A percentile compares a stretch with the other conserved stretches of the same genome.
These are phyloP conservation scores for Didymella sp. DNA, from an alignment of 2,329 filamentous ascomycete genomes.

Conservation along the genomic window DNA sequence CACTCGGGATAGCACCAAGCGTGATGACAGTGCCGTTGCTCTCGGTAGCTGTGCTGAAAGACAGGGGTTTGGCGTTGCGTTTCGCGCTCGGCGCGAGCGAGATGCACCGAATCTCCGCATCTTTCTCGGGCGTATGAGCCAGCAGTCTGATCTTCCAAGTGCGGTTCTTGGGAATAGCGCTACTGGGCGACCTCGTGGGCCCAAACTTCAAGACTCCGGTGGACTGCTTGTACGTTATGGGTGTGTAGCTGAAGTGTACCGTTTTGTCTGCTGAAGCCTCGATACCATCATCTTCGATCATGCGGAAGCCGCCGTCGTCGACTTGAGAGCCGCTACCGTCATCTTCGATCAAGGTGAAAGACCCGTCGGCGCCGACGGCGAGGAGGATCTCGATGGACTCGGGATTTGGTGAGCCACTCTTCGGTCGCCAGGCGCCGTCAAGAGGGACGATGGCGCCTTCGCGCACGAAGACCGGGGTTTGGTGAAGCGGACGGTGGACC, in stretches of 20 bases:
- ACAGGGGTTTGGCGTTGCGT: constrained; percentile 32
- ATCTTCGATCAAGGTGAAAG: constrained; percentile 61
- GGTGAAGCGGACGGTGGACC: constrained; percentile 59
- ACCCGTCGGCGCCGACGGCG: constrained; percentile 56
- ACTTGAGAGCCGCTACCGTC: constrained; percentile 45
- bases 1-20: constrained; percentile 30
- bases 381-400: constrained; percentile 57
- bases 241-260: constrained; percentile 43
- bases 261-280: constrained; percentile 34
- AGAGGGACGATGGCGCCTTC: constrained; percentile 67
- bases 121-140: constrained; percentile 30
- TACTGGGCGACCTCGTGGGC: constrained; percentile 35
- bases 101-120: constrained; percentile 35
- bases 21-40: constrained; percentile 40
- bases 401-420: constrained; percentile 59
- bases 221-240: constrained; percentile 49
- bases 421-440: constrained; percentile 53
- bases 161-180: constrained; percentile 37
- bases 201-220: constrained; percentile 47
- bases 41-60: constrained; percentile 23
- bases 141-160: constrained; percentile 46
- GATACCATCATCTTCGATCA: constrained; percentile 52
- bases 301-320: constrained; percentile 46
- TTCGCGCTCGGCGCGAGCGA: constrained; percentile 33
- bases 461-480: constrained; percentile 61